phyloP scores from a whole-genome alignment of 2,329 filamentous ascomycete genomes.

The Macrophomina pseudophaseolina region DNA sequence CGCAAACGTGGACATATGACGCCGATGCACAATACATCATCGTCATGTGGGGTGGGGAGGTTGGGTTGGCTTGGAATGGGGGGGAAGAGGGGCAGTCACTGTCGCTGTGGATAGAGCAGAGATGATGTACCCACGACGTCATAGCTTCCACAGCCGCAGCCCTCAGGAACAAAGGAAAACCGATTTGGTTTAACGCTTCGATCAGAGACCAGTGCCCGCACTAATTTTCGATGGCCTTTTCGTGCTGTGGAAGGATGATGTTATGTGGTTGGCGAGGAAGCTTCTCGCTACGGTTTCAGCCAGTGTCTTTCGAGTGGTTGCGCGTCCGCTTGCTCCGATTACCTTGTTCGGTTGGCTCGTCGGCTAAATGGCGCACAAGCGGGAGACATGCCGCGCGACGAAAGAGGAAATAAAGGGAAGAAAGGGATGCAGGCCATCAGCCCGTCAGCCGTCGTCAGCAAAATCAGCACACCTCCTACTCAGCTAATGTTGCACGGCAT shows the following conservation, averaged over 20 bases:
- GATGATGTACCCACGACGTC: constrained; percentile 6
- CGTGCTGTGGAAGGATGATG: background rate
- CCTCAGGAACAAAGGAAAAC: background rate
- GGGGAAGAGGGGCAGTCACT: background rate
- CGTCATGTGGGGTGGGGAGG: constrained; percentile 8
- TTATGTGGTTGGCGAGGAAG: background rate
- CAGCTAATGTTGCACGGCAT: constrained; percentile 10
- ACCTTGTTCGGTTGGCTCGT: background rate
- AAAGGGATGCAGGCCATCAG: background rate
- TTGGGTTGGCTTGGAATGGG: background rate
- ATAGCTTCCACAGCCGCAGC: background rate
- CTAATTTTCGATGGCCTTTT: background rate
- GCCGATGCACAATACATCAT: background rate
- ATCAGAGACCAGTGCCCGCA: background rate
- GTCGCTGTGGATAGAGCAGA: too few relatives aligned
- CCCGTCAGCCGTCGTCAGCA: constrained; percentile 4
- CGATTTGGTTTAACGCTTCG: background rate
- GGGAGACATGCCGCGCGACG: background rate
- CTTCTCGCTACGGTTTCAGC: constrained; percentile 6
- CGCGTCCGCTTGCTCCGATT: constrained; percentile 1
- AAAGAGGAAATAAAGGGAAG: background rate
- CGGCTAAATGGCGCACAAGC: background rate
- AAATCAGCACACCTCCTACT: constrained; percentile 11
- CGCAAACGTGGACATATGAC: background rate
- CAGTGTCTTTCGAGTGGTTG: background rate